Conservation (phyloP, 129 eudicot genomes). For the Artemisia annua region DNA sequence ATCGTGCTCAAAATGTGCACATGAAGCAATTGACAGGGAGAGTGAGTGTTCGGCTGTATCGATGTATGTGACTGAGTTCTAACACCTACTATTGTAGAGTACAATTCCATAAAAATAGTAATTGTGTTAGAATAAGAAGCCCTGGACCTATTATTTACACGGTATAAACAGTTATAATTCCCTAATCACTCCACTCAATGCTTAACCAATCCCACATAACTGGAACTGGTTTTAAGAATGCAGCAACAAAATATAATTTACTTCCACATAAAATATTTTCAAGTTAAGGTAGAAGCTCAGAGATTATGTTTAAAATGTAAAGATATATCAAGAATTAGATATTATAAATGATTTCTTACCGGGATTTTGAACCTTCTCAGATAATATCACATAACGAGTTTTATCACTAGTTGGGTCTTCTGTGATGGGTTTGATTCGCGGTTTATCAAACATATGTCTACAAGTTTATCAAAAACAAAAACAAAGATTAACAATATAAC, state of each 20-base stretch:
- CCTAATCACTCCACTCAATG: neutral
- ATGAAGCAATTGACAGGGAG: too few species aligned
- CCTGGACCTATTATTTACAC: neutral
- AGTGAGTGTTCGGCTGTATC: too few species aligned
- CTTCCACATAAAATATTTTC: too few species aligned
- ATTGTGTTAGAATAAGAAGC: too few species aligned
- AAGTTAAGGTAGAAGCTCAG: neutral
- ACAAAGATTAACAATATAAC: neutral
- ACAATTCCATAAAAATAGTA: too few species aligned
- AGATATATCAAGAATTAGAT: neutral
- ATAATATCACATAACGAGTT: conserved; percentile 72
- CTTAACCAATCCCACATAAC: neutral
- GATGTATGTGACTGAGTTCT: too few species aligned
- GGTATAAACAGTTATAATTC: neutral
- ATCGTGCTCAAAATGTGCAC: too few species aligned
- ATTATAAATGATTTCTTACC: conserved; percentile 41
- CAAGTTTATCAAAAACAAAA: conserved; percentile 19
- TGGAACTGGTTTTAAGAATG: neutral
- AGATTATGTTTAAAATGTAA: neutral
- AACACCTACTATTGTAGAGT: too few species aligned
- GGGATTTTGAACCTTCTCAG: conserved; percentile 65
- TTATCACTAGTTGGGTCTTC: conserved; percentile 80
- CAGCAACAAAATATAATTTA: too few species aligned
- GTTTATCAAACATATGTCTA: conserved; percentile 81
- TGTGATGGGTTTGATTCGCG: conserved; percentile 82